phyloP scores from a whole-genome alignment of 2,329 filamentous ascomycete genomes.

The Fusarium globosum region DNA sequence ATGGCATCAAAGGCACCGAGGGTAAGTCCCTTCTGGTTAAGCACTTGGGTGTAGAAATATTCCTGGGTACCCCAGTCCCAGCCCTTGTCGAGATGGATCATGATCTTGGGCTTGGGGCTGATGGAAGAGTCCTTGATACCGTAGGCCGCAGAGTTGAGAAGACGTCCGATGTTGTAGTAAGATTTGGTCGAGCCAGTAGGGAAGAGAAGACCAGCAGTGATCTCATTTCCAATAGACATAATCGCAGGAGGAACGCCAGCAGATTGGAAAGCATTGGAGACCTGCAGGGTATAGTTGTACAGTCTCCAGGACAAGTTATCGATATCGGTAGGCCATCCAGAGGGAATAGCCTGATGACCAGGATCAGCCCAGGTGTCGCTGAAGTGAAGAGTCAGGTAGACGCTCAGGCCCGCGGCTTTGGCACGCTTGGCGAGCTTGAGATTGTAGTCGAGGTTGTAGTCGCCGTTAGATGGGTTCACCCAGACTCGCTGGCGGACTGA shows the following conservation, averaged over 20 bases:
- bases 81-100: constrained; percentile 82
- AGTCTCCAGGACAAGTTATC: constrained; percentile 69
- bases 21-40: constrained; percentile 61
- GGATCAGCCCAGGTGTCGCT: constrained; percentile 80
- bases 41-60: constrained; percentile 71
- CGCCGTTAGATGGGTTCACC: constrained; percentile 73
- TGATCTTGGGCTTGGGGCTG: constrained; percentile 70
- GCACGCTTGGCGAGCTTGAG: constrained; percentile 73
- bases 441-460: constrained; percentile 78
- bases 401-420: constrained; percentile 68
- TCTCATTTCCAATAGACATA: constrained; percentile 80
- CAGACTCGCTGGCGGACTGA: constrained; percentile 77
- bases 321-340: constrained; percentile 71
- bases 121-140: constrained; percentile 73
- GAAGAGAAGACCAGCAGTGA: constrained; percentile 74
- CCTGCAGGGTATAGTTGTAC: constrained; percentile 75
- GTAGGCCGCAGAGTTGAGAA: constrained; percentile 72
- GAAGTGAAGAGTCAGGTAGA: constrained; percentile 73
- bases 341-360: constrained; percentile 68
- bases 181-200: constrained; percentile 66
- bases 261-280: constrained; percentile 69
- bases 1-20: constrained; percentile 74
- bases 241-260: constrained; percentile 68
- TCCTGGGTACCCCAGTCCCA: constrained; percentile 76
- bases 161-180: constrained; percentile 68